Base-by-base conservation (phyloP, 306 rosid genomes). In the Biancaea sappan region DNA sequence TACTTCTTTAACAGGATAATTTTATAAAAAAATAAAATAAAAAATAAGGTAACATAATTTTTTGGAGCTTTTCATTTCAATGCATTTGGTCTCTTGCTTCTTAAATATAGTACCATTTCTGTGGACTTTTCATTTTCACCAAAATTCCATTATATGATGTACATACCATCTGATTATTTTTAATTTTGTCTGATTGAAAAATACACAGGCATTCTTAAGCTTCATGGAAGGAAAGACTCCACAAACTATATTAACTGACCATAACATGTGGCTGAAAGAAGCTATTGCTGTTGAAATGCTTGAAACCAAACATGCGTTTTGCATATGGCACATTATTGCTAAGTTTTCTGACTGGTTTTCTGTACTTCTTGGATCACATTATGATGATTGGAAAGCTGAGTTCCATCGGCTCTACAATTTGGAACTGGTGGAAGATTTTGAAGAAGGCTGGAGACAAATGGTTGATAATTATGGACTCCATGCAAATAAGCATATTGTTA, bases 271-370 rank as follows among this genome's bases (percentile, higher is more conserved):
- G 98, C 94, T 90, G 77, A 92, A 92, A 84, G 98, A 88, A 72
- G 92, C 96, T 69, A 82, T 92, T 73, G 85, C 89, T 66, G 82
- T 73, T 41, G 94, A 82, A 84, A 75, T 88, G 89, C 91, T 92
- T 37, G 89, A 84, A 71, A 85, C 89, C 22, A 86, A 84, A 60
- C 94, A 90, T 24, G 94, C 91, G 75, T 92, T 92, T 81, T 90
- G 96, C 84, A 81, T 90, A 75, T 92, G 94, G 96, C 90, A 90
- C 74, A 87, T 92, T 44, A 74, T 88, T 65, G 84, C 92, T 2
- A 92, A 88, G 79, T 92, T 92, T 84, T 90, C 94, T 54, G 96
- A 90, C 71, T 90, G 98, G 96, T 88, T 90, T 83, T 92, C 89
- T 72, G 56, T 85, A 40, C 84, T 80, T 46, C 94, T 92, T 56